A percentile compares a stretch with the other conserved stretches of the same genome.
Conservation (phyloP, 805 yeast species). For the Zygosaccharomyces rouxii region DNA sequence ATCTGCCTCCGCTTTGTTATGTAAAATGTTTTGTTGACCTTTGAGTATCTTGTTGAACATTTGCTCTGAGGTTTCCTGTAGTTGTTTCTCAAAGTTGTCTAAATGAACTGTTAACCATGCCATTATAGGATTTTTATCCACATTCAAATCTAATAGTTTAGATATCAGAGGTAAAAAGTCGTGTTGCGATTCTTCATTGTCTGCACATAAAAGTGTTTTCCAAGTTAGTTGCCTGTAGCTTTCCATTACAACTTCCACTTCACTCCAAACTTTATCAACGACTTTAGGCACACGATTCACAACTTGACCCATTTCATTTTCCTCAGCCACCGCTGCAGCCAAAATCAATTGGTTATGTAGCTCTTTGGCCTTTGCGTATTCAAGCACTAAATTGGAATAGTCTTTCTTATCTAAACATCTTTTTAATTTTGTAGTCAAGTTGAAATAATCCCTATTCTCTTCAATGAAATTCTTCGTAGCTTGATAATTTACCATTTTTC, state of each 20-base stretch:
- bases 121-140: conserved; percentile 57
- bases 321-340: conserved; percentile 12
- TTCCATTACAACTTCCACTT: conserved; percentile 50
- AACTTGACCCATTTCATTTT: conserved; percentile 27
- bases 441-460: conserved; percentile 49
- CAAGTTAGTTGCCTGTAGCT: conserved; percentile 52
- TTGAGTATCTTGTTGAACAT: conserved; percentile 39
- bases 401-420: conserved; percentile 45
- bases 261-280: conserved; percentile 50
- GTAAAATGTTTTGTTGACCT: conserved; percentile 39
- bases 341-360: conserved; percentile 17
- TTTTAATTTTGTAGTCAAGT: conserved; percentile 50
- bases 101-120: conserved; percentile 57
- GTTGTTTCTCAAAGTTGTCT: conserved; percentile 36
- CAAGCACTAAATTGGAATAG: conserved; percentile 53
- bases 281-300: conserved; percentile 32
- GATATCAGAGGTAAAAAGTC: conserved; percentile 43
- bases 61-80: conserved; percentile 42
- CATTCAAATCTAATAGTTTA: conserved; percentile 59
- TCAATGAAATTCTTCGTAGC: conserved; percentile 49
- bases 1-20: conserved; percentile 20
- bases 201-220: conserved; percentile 38
- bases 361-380: conserved; percentile 50
- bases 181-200: conserved; percentile 23
- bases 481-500: conserved; percentile 46